Conservation (phyloP, 257 asterid genomes). For the Mitragyna speciosa region DNA sequence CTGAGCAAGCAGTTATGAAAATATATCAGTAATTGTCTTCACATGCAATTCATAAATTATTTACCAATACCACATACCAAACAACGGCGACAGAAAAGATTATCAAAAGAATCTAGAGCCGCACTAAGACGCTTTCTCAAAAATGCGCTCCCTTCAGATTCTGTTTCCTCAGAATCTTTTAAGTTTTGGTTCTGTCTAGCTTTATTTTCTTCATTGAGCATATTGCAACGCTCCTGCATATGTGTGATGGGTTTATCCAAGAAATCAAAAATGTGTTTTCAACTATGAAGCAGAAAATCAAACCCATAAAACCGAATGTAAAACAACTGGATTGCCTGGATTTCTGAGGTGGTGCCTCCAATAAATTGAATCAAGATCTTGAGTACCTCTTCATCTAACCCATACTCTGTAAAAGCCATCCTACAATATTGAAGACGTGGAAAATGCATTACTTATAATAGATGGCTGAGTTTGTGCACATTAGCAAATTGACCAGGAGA, state of each 20-base stretch:
- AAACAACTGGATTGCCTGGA: conserved; percentile 56
- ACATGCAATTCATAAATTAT: neutral
- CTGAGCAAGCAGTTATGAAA: conserved; percentile 39
- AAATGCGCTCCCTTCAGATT: conserved; percentile 37
- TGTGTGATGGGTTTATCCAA: conserved; percentile 16
- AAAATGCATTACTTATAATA: neutral
- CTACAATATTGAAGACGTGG: conserved; percentile 38
- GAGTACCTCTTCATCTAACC: conserved; percentile 52
- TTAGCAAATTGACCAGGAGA: neutral
- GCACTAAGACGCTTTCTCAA: conserved; percentile 69
- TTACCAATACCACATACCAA: conserved; percentile 57
- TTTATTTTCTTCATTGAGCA: conserved; percentile 57
- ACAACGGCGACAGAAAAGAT: conserved; percentile 95
- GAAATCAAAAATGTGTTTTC: conserved; percentile 24
- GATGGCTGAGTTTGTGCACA: neutral
- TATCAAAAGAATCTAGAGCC: conserved; percentile 89
- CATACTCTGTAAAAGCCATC: conserved; percentile 71
- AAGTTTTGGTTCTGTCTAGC: conserved; percentile 31
- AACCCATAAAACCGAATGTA: neutral
- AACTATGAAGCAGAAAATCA: neutral
- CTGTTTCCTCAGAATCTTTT: conserved; percentile 38
- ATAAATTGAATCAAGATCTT: conserved; percentile 65
- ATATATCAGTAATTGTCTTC: neutral
- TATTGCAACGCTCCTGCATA: conserved; percentile 74
- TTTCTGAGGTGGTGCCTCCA: conserved; percentile 78